phyloP scores from a whole-genome alignment of 2,329 filamentous ascomycete genomes.

The Scytalidium lignicola region DNA sequence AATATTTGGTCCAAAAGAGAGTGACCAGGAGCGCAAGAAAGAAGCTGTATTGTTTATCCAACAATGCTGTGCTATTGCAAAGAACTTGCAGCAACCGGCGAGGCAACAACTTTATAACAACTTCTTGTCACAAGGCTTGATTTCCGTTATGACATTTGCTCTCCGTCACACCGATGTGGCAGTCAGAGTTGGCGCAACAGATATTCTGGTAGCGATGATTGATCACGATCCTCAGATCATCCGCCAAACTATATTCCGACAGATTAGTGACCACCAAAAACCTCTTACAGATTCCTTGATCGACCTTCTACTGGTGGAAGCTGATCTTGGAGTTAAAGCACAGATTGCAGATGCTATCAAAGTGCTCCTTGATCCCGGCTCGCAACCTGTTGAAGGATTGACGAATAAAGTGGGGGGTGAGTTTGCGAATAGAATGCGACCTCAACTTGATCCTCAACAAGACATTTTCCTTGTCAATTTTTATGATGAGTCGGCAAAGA shows the following conservation, averaged over 20 bases:
- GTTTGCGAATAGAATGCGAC: constrained; percentile 57
- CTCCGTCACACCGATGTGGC: constrained; percentile 78
- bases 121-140: constrained; percentile 80
- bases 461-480: constrained; percentile 83
- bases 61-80: constrained; percentile 89
- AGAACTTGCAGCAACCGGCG: constrained; percentile 82
- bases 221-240: constrained; percentile 96
- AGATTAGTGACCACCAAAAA: constrained; percentile 79
- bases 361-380: constrained; percentile 75
- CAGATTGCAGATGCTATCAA: constrained; percentile 95
- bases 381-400: constrained; percentile 56
- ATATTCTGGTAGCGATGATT: constrained; percentile 88
- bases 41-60: constrained; percentile 95
- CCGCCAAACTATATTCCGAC: constrained; percentile 85
- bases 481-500: constrained; percentile 80
- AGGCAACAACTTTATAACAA: constrained; percentile 82
- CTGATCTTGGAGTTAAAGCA: constrained; percentile 89
- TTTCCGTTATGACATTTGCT: constrained; percentile 87
- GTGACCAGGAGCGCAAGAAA: constrained; percentile 71
- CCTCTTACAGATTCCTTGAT: constrained; percentile 90
- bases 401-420: constrained; percentile 60
- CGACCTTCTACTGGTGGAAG: constrained; percentile 83
- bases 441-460: constrained; percentile 64
- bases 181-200: constrained; percentile 86
- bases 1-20: constrained; percentile 67